Base-by-base conservation (phyloP, 2,329 filamentous ascomycete species). In the Salinomyces thailandicus region DNA sequence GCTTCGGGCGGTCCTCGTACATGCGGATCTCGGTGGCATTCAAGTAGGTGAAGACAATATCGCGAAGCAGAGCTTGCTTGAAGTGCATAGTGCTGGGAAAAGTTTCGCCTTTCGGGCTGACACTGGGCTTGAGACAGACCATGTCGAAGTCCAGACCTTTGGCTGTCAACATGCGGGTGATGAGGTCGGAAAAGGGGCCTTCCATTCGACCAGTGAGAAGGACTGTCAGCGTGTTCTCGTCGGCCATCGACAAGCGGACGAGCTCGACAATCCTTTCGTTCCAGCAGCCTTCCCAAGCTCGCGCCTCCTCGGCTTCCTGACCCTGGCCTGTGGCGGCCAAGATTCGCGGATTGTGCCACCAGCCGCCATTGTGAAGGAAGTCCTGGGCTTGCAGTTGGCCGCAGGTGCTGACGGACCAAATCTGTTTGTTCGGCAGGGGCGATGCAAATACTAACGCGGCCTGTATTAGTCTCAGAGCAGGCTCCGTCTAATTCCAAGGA, bases 321-420 rank as follows among this genome's bases (percentile, higher is more conserved):
- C 91, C 91, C 39, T 85, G 73, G 35, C 91, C 91, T 1, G 86
- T 94, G 2, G 87, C 79, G 8, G 81, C 77, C 16, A 98, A 76
- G 44, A 98, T 87, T 45, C 76, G 77, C 29, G 77, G 74, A 55
- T 96, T 87, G 61, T 98, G 91, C 91, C 91, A 98, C 91, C 91
- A 98, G 20, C 53, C 53, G 44, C 89, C 86, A 47, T 87, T 82
- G 43, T 77, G 66, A 50, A 96, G 84, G 35, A 74, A 70, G 46
- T 93, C 82, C 46, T 82, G 79, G 31, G 71, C 78, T 42, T 82
- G 77, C 8, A 98, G 69, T 42, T 78, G 72, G 32, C 85, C 85
- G 33, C 93, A 76, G 0, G 85, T 89, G 19, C 71, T 68, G 1
- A 75, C 74, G 47, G 80, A 81, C 91, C 91, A 98, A 54, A 98